Evolutionary conservation across 1,284 basidiomycete genomes (phyloP), one percentile per base, ranked within the genome.

Genomic region (Hypsizygus ulmarius): DNA sequence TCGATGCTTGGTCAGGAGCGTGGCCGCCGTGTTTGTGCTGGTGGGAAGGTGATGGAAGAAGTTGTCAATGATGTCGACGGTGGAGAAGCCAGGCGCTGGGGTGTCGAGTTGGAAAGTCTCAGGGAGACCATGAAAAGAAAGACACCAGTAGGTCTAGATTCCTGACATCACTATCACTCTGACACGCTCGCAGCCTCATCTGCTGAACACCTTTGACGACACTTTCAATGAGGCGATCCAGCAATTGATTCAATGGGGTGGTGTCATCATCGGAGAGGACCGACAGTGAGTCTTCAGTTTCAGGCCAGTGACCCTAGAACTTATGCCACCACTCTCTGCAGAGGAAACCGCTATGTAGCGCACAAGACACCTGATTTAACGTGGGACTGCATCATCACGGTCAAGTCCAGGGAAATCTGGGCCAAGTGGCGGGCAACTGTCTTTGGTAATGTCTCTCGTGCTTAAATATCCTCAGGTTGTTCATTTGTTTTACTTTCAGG

Each of bases 161-260:
- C 38, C 27, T 46, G 7, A 21, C 32, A 25, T 18, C 29, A 15
- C 14, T 34, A 11, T 14, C 36, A 14, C 8, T n/a, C 39, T 33
- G n/a, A 42, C 27, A 29, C 28, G 21, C 34, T 29, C 40, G 30
- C 51, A 87, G 83, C 70, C 75, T 15, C 72, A 75, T 39, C 67
- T 79, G 55, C 64, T 78, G 29, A 65, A 70, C 11, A 74, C 75
- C 28, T 86, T 86, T 58, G 81, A 88, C 56, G 84, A 85, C 44
- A 79, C 82, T 19, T 90, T 90, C 59, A 76, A 84, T 54, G 84
- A 90, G 59, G 94, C 94, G 12, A 76, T 97, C 49, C 79, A 84
- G 55, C 87, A 97, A 61, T 71, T 97, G 44, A 74, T 84, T 32
- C 76, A 84, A 59, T 93, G 88, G 77, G 88, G 86, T 47, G 87